phyloP scores from a whole-genome alignment of 768 basidiomycete genomes.

The Lactifluus hygrophoroides region DNA sequence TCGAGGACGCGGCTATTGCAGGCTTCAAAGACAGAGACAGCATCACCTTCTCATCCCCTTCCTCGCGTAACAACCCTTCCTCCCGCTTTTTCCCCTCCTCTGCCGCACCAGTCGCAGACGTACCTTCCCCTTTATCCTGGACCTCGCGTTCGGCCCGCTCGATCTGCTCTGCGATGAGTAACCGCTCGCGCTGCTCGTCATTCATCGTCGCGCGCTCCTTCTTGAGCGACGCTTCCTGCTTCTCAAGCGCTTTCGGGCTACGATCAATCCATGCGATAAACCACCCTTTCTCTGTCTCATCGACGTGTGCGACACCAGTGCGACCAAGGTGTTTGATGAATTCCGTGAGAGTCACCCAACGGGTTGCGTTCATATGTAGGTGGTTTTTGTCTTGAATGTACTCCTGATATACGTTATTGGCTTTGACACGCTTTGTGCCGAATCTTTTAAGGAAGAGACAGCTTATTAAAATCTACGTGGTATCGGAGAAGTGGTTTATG shows the following conservation, averaged over 20 bases:
- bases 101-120: constrained; percentile 26
- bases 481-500: neutral
- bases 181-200: constrained; percentile 90
- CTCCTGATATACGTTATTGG: constrained; percentile 96
- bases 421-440: constrained; percentile 89
- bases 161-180: constrained; percentile 88
- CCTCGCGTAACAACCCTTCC: constrained; percentile 64
- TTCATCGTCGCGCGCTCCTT: constrained; percentile 87
- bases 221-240: constrained; percentile 83
- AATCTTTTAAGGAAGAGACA: constrained; percentile 39
- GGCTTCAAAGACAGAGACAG: constrained; percentile 61
- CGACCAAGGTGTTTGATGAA: constrained; percentile 87
- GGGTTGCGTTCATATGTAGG: constrained; percentile 96
- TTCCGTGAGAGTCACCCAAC: constrained; percentile 97
- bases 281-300: constrained; percentile 98
- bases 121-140: constrained; percentile 26
- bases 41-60: constrained; percentile 62
- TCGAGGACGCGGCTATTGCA: constrained; percentile 25
- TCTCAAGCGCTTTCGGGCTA: constrained; percentile 88
- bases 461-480: constrained; percentile 1
- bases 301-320: constrained; percentile 79
- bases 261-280: constrained; percentile 97
- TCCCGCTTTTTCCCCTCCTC: constrained; percentile 34
- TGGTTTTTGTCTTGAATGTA: constrained; percentile 92
- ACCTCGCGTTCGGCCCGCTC: constrained; percentile 64